Conservation (phyloP, 768 basidiomycete genomes). For the Cyclocybe cylindracea region DNA sequence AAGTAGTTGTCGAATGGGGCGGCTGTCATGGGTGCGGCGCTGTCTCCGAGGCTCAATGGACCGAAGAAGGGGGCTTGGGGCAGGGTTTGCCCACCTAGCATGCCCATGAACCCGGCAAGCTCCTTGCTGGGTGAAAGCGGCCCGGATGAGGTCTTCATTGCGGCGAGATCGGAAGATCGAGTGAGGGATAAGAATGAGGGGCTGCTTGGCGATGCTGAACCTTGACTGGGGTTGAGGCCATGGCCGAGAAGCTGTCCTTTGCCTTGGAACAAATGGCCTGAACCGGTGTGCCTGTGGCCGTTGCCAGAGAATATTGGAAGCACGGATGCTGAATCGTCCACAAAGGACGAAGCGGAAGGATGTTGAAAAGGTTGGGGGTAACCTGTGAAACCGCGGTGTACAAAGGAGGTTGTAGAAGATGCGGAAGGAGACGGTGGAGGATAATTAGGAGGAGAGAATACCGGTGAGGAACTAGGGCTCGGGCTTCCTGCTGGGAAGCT, state of each 20-base stretch:
- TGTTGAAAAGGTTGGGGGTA: conserved; percentile 3
- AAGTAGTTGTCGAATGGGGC: neutral
- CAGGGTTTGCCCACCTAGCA: conserved; percentile 42
- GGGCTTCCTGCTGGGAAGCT: conserved; percentile 4
- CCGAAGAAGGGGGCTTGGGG: conserved; percentile 34
- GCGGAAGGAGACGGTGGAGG: conserved; percentile 4
- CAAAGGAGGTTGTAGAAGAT: neutral
- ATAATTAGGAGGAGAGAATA: conserved; percentile 7
- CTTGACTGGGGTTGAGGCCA: too few species aligned
- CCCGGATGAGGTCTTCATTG: neutral
- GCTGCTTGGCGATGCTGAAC: too few species aligned
- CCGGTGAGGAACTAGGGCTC: conserved; percentile 16
- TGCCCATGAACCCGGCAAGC: conserved; percentile 33
- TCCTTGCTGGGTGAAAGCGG: conserved; percentile 23
- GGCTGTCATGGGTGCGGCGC: neutral
- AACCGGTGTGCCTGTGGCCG: neutral
- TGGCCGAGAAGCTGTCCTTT: too few species aligned
- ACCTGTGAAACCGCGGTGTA: conserved; percentile 1
- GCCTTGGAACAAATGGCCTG: neutral
- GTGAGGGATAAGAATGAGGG: too few species aligned
- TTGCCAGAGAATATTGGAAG: neutral
- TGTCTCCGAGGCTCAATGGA: conserved; percentile 14
- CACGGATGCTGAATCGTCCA: too few species aligned
- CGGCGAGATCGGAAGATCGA: too few species aligned
- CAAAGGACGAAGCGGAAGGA: too few species aligned